These are phyloP conservation scores for Xylaria sp. DNA, from an alignment of 2,329 filamentous ascomycete species.

Conservation along the genomic window DNA sequence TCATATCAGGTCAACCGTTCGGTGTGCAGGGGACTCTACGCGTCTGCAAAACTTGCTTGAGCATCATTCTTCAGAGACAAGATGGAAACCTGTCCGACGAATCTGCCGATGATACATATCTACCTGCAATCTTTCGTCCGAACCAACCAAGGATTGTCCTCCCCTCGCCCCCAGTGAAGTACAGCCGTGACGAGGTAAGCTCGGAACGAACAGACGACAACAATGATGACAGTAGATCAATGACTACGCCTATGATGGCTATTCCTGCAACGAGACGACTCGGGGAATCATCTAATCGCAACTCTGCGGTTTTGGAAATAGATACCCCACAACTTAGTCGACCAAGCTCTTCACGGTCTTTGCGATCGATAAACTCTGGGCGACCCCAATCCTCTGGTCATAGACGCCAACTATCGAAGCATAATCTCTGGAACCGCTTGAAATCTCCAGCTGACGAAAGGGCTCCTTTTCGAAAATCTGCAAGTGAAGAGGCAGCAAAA, in stretches of 20 bases:
- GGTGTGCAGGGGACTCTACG: constrained; percentile 85
- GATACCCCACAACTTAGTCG: constrained; percentile 83
- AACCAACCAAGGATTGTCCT: constrained; percentile 58
- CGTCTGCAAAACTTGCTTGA: constrained; percentile 92
- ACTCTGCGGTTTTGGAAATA: constrained; percentile 90
- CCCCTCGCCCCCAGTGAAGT: constrained; percentile 49
- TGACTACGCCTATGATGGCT: constrained; percentile 77
- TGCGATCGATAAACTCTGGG: constrained; percentile 75
- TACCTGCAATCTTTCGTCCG: constrained; percentile 70
- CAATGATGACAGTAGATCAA: constrained; percentile 61
- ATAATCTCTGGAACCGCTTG: constrained; percentile 81
- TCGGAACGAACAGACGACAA: constrained; percentile 55
- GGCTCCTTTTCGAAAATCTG: constrained; percentile 84
- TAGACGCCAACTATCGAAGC: constrained; percentile 86
- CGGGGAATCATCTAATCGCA: constrained; percentile 81
- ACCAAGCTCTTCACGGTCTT: constrained; percentile 92
- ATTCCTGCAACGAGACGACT: constrained; percentile 72
- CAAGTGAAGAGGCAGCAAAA: constrained; percentile 71
- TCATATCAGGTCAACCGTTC: constrained; percentile 88
- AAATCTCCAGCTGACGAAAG: constrained; percentile 79
- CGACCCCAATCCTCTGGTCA: constrained; percentile 83
- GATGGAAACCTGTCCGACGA: constrained; percentile 89
- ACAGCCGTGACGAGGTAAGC: constrained; percentile 53
- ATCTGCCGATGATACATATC: constrained; percentile 77
- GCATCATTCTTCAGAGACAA: constrained; percentile 88